A percentile compares a stretch with the other conserved stretches of the same genome.
phyloP scores from a whole-genome alignment of 495 filamentous ascomycete genomes.

The Talaromyces stipitatus region DNA sequence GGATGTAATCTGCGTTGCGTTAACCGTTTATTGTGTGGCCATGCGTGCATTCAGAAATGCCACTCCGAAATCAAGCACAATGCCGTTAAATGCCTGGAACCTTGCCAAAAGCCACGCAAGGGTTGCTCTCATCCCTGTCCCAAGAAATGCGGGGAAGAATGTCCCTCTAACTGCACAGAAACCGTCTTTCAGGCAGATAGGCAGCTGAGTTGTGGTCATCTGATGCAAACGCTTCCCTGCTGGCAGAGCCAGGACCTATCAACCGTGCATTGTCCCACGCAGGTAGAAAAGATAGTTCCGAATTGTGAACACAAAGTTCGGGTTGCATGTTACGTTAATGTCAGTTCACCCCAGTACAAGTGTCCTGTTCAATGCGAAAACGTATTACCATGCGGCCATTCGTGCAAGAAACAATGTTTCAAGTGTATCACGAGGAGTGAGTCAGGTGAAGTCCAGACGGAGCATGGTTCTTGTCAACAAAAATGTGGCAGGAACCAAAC shows the following conservation, averaged over 20 bases:
- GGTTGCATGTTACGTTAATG: conserved; percentile 43
- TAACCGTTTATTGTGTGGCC: conserved; percentile 59
- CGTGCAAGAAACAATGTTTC: conserved; percentile 44
- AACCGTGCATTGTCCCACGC: conserved; percentile 26
- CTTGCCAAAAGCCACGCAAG: conserved; percentile 46
- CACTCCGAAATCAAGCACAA: conserved; percentile 62
- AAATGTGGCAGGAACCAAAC: conserved; percentile 46
- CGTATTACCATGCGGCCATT: conserved; percentile 52
- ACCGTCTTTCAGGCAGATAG: conserved; percentile 28
- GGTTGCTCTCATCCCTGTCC: conserved; percentile 58
- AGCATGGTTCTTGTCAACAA: conserved; percentile 45
- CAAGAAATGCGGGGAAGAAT: conserved; percentile 51
- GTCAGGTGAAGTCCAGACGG: conserved; percentile 14
- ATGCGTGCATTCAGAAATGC: conserved; percentile 60
- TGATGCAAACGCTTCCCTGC: conserved; percentile 38
- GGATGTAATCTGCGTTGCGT: conserved; percentile 58
- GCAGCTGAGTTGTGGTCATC: conserved; percentile 54
- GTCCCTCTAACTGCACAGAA: conserved; percentile 39
- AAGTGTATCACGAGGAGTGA: conserved; percentile 26
- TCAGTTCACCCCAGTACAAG: conserved; percentile 19
- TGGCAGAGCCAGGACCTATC: conserved; percentile 37
- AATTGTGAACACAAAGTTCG: conserved; percentile 47
- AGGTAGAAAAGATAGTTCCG: conserved; percentile 36
- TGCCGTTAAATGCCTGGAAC: conserved; percentile 52
- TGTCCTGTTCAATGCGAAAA: conserved; percentile 43